A percentile compares a stretch with the other conserved stretches of the same genome.
phyloP scores from a whole-genome alignment of 2,329 filamentous ascomycete genomes.

The Aspergillus cejpii region DNA sequence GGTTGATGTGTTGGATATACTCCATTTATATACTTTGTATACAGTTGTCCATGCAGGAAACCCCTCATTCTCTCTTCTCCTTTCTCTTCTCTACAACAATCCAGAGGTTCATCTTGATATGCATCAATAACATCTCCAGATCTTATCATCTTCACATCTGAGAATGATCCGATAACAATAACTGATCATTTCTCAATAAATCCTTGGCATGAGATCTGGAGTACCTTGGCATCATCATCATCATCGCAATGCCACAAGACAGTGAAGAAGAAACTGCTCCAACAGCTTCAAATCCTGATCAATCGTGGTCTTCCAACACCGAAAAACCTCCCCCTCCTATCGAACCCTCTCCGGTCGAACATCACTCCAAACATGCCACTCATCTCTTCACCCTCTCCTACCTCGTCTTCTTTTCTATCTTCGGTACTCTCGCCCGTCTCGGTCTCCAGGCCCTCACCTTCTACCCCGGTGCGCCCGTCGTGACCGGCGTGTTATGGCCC shows the following conservation, averaged over 20 bases:
- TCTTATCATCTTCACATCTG: too few species aligned
- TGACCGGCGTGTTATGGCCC: conserved; percentile 74
- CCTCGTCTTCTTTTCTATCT: conserved; percentile 74
- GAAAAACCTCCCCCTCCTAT: conserved; percentile 11
- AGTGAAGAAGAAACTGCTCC: too few species aligned
- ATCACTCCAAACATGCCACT: conserved; percentile 49
- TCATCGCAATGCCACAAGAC: conserved; percentile 7
- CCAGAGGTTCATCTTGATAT: too few species aligned
- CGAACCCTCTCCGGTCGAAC: conserved; percentile 9
- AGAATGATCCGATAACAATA: too few species aligned
- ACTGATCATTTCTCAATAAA: too few species aligned
- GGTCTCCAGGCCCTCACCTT: conserved; percentile 72
- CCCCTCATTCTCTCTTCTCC: conserved; percentile 6
- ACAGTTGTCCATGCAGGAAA: conserved; percentile 7
- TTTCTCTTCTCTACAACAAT: too few species aligned
- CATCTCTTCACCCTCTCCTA: conserved; percentile 69
- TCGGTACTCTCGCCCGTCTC: conserved; percentile 76
- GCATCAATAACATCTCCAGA: too few species aligned
- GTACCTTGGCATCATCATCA: conserved; percentile 5
- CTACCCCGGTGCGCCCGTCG: conserved; percentile 69
- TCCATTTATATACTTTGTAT: too few species aligned
- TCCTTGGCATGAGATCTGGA: background rate
- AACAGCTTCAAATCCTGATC: conserved; percentile 16
- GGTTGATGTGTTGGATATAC: conserved; percentile 2
- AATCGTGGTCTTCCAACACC: conserved; percentile 34